A percentile compares a stretch with the other conserved stretches of the same genome.
Evolutionary conservation across 192 early-diverging fungal species (phyloP).

Genomic region (Backusella mclennaniae): DNA sequence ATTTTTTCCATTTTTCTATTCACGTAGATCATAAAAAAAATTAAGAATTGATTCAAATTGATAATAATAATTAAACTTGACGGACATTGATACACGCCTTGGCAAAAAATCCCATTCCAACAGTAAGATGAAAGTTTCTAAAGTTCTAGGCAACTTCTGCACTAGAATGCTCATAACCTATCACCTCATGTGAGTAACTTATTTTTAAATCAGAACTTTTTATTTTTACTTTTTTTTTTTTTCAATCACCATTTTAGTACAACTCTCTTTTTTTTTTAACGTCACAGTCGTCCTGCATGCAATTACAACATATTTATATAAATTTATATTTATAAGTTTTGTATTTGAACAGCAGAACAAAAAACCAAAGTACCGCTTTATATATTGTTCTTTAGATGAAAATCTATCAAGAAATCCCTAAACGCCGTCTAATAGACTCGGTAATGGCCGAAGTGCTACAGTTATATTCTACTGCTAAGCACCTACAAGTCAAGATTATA

Average conservation of each 20-base stretch:
- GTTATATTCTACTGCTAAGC: not conserved
- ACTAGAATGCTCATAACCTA: not conserved
- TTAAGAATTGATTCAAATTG: not conserved
- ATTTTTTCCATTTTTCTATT: not conserved
- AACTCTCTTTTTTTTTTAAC: not conserved
- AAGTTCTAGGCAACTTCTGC: not conserved
- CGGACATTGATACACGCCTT: not conserved
- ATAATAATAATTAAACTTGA: not conserved
- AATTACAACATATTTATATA: not conserved
- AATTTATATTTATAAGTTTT: not conserved
- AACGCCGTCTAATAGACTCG: not conserved
- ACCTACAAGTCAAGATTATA: not conserved
- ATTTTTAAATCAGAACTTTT: not conserved
- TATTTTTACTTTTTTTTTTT: not conserved
- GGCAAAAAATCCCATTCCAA: not conserved
- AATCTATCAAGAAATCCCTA: not conserved
- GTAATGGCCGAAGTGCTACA: not conserved
- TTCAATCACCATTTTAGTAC: not conserved
- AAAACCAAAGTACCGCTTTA: not conserved
- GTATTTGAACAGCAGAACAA: not conserved
- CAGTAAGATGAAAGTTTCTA: not conserved
- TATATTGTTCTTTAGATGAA: not conserved
- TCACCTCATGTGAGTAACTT: not conserved
- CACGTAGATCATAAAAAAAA: not conserved
- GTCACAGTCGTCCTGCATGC: conserved; percentile 3